Conservation (phyloP, 1,139 yeast species). For the Protomyces lactucae-debilis region DNA sequence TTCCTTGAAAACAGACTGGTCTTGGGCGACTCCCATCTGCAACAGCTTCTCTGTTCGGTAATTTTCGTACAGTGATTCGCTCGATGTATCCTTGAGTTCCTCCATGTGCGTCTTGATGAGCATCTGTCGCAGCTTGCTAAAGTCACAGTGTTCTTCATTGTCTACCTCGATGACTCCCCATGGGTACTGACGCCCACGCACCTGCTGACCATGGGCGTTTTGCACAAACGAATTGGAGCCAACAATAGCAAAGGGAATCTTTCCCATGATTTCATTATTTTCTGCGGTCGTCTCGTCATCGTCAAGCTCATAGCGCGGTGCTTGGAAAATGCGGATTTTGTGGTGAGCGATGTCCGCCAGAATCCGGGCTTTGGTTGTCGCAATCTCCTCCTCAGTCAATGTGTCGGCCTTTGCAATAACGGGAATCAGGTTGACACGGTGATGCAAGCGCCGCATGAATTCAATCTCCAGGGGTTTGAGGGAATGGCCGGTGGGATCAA, state of each 20-base stretch:
- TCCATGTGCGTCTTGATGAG: slow-evolving; percentile 69
- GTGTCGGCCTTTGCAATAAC: slow-evolving; percentile 94
- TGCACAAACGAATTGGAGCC: slow-evolving; percentile 78
- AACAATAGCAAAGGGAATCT: slow-evolving; percentile 88
- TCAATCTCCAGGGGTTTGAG: slow-evolving; percentile 83
- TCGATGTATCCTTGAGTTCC: slow-evolving; percentile 85
- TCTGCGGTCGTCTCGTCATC: slow-evolving; percentile 74
- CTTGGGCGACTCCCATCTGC: slow-evolving; percentile 87
- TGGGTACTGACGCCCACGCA: slow-evolving; percentile 92
- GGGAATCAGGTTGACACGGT: slow-evolving; percentile 89
- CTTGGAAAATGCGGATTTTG: slow-evolving; percentile 72
- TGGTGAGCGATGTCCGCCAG: slow-evolving; percentile 61
- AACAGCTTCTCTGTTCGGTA: slow-evolving; percentile 80
- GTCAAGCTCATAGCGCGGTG: slow-evolving; percentile 74
- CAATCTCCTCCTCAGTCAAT: slow-evolving; percentile 79
- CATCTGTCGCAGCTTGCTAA: slow-evolving; percentile 81
- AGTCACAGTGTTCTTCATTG: slow-evolving; percentile 91
- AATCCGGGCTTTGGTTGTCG: slow-evolving; percentile 56
- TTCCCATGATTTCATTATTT: slow-evolving; percentile 61
- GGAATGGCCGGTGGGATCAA: slow-evolving; percentile 96
- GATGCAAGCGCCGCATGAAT: slow-evolving; percentile 82
- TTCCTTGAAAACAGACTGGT: slow-evolving; percentile 82
- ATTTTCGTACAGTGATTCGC: slow-evolving; percentile 71
- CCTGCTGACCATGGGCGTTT: slow-evolving; percentile 68
- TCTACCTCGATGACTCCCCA: slow-evolving; percentile 98